Base-by-base conservation (phyloP, 257 asterid species). In the Hygrophila difformis region DNA sequence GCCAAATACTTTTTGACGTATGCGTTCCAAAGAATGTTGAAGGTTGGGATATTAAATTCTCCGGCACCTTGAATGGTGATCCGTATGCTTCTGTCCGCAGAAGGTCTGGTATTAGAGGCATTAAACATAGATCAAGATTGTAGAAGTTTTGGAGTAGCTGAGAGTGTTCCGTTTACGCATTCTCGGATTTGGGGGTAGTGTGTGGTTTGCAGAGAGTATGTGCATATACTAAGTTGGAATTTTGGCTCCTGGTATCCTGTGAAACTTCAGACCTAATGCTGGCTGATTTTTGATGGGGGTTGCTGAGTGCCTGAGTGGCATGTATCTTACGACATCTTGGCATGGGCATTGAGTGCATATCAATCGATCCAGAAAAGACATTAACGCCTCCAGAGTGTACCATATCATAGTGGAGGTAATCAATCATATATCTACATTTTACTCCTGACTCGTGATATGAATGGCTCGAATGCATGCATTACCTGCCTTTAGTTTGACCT, bases 21-120 rank as follows among this genome's bases (percentile, higher is more conserved):
- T 87, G 93, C 51, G 81, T 83, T 40, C 97, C 97, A 0, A 87
- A 87, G 62, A 87, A 76, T 2, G 63, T 87, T 13, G 97, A 83
- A 64, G 91, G 91, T 29, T 87, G 97, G 97, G 96, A 87, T 49
- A 65, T 87, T 14, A 87, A 74, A 55, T 87, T 75, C 46, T 69
- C 81, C 1, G 75, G 84, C 56, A 73, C 87, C 17, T 61, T 76
- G 70, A 83, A 83, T 23, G 74, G 87, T 24, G 87, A 73, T 51
- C 88, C 83, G 1, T 57, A 71, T 40, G 79, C 85, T 44, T 75
- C 87, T 24, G 76, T 69, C 16, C 66, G 68, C 39, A 71, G 68
- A 51, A 70, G 72, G 54, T 80, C 80, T 2, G 78, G 79, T 0
- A 56, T 73, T 26, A 65, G 75, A 49, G 61, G 77, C 20, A 55